Base-by-base conservation (phyloP, 192 early-diverging fungal species). In the Obelidium mucronatum region DNA sequence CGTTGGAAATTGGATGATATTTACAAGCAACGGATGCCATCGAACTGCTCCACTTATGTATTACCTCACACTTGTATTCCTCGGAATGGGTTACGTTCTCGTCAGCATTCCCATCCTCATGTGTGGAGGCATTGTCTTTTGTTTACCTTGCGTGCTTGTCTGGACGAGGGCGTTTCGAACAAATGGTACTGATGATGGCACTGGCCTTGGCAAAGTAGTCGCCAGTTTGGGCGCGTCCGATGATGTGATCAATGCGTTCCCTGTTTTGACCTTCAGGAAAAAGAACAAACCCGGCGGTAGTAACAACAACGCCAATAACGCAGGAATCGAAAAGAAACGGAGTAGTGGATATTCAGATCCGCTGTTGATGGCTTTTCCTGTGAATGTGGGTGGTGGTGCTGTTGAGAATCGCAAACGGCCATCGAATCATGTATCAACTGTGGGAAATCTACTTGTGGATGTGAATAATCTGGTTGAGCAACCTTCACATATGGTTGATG, bases 1-100 rank as follows among this genome's bases (percentile, higher is more conserved):
- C 53, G 71, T 87, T 58, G 92, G 90, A 73, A 94, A 93, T 75
- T 90, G 90, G 76, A 88, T 89, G 67, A 68, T 92, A 37, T 93
- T 93, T 75, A 79, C 80, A 30, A 81, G 80, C 55, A 58, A 68
- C 11, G 66, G 58, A 5, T 91, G 88, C 71, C 75, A 75, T 30
- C 1, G 58, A 0, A 78, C 75, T 48, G 89, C 92, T 40, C 90
- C 90, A 2, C 74, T 77, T 40, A 75, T 93, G 11, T 92, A 90
- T 68, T 89, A 90, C 42, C 74, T 84, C 1, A 83, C 89, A 11
- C 77, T 93, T 22, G 79, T 86, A 53, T 91, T 90, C 84, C 84
- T 93, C 48, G 67, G 90, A 3, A 62, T 92, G 22, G 92, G 93
- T 4, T 94, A 93, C 44, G 61, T 92, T 35, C 84, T 92, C 35